Percentiles rank a stretch among this genome's conserved stretches.
Conservation (phyloP, 1,284 basidiomycete species). For the Rhodotorula glutinis region DNA sequence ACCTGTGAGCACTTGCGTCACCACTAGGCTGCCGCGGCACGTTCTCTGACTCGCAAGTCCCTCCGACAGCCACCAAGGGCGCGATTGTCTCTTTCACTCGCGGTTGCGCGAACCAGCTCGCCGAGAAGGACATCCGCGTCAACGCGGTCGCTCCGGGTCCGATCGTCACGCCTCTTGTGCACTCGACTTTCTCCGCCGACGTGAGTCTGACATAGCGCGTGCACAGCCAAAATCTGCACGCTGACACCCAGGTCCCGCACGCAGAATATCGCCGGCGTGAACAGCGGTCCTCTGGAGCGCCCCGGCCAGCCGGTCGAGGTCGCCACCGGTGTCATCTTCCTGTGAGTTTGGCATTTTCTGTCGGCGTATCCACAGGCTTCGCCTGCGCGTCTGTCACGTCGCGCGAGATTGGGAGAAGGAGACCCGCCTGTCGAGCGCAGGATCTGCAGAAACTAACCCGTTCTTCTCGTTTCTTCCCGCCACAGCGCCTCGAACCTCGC, state of each 20-base stretch:
- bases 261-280: conserved; percentile 20
- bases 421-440: neutral
- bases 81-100: conserved; percentile 54
- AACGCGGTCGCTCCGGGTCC: conserved; percentile 56
- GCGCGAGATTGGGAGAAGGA: neutral
- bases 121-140: conserved; percentile 57
- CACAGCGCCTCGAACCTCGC: conserved; percentile 53
- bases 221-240: too few relatives aligned
- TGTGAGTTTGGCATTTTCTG: conserved; percentile 35
- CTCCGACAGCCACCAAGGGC: conserved; percentile 58
- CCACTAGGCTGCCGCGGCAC: neutral
- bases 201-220: too few relatives aligned
- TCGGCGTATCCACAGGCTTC: too few relatives aligned
- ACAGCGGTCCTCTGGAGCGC: conserved; percentile 50
- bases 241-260: too few relatives aligned
- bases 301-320: conserved; percentile 60
- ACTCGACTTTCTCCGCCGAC: conserved; percentile 28
- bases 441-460: too few relatives aligned
- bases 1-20: neutral
- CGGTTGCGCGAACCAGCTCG: conserved; percentile 57
- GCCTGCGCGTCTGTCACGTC: too few relatives aligned
- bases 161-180: conserved; percentile 56
- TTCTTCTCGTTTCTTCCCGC: neutral
- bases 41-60: neutral
- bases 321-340: conserved; percentile 58